Base-by-base conservation (phyloP, 2,329 filamentous ascomycete genomes). In the Cryphonectria carpinicola region DNA sequence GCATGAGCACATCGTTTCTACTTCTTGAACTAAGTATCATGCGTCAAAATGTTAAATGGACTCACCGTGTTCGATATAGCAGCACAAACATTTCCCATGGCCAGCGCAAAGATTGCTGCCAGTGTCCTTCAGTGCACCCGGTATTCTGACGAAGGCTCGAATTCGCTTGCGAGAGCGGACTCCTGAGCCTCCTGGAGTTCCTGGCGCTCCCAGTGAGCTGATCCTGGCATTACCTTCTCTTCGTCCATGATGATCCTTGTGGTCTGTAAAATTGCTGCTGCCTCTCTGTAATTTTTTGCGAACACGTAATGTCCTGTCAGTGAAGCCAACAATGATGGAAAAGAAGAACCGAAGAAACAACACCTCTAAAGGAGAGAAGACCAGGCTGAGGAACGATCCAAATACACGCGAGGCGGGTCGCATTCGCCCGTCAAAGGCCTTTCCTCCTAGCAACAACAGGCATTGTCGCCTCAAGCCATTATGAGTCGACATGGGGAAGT, bases 1-100 rank as follows among this genome's bases (percentile, higher is more conserved):
- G 10, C 37, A 43, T n/a, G n/a, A 39, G 60, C 58, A 61, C 25
- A 14, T 39, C 7, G 19, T 63, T 25, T 25, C 8, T 11, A 61
- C 28, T 37, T 60, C 14, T 2, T 8, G 28, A 13, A 28, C 2
- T 3, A n/a, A 49, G 22, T 17, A 13, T 28, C n/a, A 56, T 6
- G 52, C 52, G 4, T 56, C 19, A 35, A 8, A 1, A 8, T 7
- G 2, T 41, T 3, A n/a, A 56, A 32, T 35, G 4, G 4, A 65
- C 69, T 19, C 32, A 71, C 69, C 1, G 69, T 68, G 43, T 68
- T 71, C 28, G 66, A 56, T 17, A 71, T 71, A 13, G 69, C 69
- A 41, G 69, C 69, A 39, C 69, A 71, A 14, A 67, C 66, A 37
- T 71, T 71, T n/a, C 65, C 69, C 69, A 71, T 65, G 1, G 69